These are phyloP conservation scores for Teratosphaeria nubilosa DNA, from an alignment of 2,329 filamentous ascomycete genomes.

Conservation along the genomic window DNA sequence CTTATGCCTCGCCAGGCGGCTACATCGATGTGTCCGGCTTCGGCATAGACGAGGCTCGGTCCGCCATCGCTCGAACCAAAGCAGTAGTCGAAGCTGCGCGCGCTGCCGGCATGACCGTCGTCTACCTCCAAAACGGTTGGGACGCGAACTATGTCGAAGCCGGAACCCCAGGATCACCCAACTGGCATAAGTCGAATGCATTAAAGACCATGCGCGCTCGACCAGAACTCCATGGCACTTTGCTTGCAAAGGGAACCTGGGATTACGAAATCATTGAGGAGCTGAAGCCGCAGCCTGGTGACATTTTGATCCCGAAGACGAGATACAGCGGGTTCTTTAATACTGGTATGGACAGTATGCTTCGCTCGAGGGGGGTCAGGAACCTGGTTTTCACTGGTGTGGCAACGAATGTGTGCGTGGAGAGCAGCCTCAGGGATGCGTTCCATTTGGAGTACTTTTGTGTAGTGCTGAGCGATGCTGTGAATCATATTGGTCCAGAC, in stretches of 20 bases:
- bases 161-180: background rate
- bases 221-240: background rate
- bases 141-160: conserved; percentile 5
- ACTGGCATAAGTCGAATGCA: background rate
- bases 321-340: conserved; percentile 6
- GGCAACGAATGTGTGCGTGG: conserved; percentile 8
- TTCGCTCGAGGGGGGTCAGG: conserved; percentile 3
- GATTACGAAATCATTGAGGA: conserved; percentile 6
- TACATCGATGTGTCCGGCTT: background rate
- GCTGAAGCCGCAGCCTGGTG: conserved; percentile 3
- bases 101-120: conserved; percentile 3
- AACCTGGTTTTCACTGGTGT: conserved; percentile 7
- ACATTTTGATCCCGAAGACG: conserved; percentile 5
- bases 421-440: conserved; percentile 7
- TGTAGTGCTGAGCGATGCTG: background rate
- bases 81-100: background rate
- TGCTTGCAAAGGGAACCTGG: conserved; percentile 2
- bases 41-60: background rate
- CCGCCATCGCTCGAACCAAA: background rate
- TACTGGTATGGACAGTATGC: conserved; percentile 2
- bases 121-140: conserved; percentile 4
- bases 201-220: background rate
- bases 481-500: background rate
- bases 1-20: background rate
- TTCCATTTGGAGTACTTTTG: background rate